Base-by-base conservation (phyloP, 257 asterid genomes). In the Craterostigma plantagineum region DNA sequence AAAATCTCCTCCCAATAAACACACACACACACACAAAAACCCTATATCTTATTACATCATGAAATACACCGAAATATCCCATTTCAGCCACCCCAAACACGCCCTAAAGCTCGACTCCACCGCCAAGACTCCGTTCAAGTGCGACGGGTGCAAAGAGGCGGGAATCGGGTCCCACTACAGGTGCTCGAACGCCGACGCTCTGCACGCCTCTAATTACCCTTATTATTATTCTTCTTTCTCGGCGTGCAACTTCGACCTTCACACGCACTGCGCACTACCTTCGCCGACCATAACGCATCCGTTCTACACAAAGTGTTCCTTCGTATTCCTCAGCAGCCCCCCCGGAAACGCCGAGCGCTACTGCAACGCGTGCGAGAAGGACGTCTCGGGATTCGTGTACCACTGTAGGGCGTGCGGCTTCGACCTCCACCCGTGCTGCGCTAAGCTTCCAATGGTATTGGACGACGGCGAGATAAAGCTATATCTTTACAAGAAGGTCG, bases 361-460 rank as follows among this genome's bases (percentile, higher is more conserved):
- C 54, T 90, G 96, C 55, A 90, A 90, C 64, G 99, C 96, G 9
- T 90, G 99, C 58, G 53, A 83, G 76, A 90, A 77, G 67, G 91
- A 69, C 58, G 71, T 90, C 14, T 30, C 73, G 0, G 99, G 99
- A 3, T 90, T 90, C 54, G 66, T 83, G 0, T 90, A 90, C 79
- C 99, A 90, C 55, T 90, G 99, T 72, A 35, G 13, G 7, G 53
- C 60, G 6, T 90, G 99, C 33, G 99, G 99, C 16, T 90, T 83
- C 17, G 95, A 90, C 34, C 92, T 90, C 43, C 99, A 90, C 34
- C 98, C 94, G 0, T 83, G 98, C 54, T 90, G 98, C 45, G 98
- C 95, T 0, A 82, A 79, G 68, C 92, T 90, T 1, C 98, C 98
- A 0, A 79, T 79, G 98, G 56, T 72, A 18, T 70, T 79, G 10